These are phyloP conservation scores for Boletus barrowsii DNA, from an alignment of 768 basidiomycete species.

Conservation along the genomic window DNA sequence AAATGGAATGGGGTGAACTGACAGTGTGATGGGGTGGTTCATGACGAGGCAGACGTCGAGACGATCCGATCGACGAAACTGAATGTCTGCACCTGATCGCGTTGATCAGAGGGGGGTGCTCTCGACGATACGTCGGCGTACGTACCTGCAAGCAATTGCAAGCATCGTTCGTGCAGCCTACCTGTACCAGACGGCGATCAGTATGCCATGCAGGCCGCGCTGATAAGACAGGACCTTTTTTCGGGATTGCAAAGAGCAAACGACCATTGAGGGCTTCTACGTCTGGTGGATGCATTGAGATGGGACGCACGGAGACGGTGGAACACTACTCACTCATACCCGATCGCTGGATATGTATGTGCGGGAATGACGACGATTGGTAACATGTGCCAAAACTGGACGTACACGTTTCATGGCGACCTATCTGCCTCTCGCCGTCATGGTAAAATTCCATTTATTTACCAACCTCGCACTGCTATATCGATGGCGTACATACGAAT, in stretches of 20 bases:
- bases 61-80: constrained; percentile 83
- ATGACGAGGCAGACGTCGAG: constrained; percentile 92
- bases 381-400: neutral
- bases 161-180: constrained; percentile 85
- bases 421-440: too few relatives aligned
- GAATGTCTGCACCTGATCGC: constrained; percentile 83
- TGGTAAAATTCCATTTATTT: too few relatives aligned
- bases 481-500: too few relatives aligned
- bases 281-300: constrained; percentile 37
- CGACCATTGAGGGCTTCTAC: constrained; percentile 80
- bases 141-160: constrained; percentile 80
- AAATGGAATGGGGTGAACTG: neutral
- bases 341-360: neutral
- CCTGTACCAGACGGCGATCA: constrained; percentile 43
- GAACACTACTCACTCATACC: constrained; percentile 28
- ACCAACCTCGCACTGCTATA: too few relatives aligned
- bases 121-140: neutral
- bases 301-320: neutral
- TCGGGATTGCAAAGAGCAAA: constrained; percentile 92
- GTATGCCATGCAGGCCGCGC: neutral
- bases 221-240: constrained; percentile 70
- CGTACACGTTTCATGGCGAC: neutral
- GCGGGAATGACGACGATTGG: too few relatives aligned
- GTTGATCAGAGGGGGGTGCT: too few relatives aligned
- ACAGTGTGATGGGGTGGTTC: constrained; percentile 95